Conservation (phyloP, 202 grass and related monocot genomes). For the Bolboschoenoplectus hybrid region DNA sequence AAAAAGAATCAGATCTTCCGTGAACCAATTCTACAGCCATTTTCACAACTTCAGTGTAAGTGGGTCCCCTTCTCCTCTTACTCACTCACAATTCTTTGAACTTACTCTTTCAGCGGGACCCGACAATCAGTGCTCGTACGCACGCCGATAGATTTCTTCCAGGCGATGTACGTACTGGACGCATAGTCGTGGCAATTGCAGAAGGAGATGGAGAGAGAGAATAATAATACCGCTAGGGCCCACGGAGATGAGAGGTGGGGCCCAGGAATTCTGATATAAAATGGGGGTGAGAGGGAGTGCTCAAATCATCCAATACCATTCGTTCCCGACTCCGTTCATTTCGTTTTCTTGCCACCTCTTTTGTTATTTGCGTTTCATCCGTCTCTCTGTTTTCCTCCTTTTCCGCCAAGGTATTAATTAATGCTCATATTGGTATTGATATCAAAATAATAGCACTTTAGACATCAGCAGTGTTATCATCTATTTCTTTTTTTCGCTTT, state of each 20-base stretch:
- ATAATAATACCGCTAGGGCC: not conserved
- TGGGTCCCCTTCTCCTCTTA: not conserved
- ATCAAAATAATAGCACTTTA: not conserved
- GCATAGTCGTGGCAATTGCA: no score
- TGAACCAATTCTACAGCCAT: not conserved
- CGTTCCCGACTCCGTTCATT: conserved; percentile 50
- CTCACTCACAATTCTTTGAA: not conserved
- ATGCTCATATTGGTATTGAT: not conserved
- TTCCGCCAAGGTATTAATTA: conserved; percentile 31
- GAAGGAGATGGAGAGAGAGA: not conserved
- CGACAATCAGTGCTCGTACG: not conserved
- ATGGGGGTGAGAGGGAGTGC: conserved; percentile 17
- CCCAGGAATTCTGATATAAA: conserved; percentile 62
- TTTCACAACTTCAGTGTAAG: not conserved
- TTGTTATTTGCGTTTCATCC: conserved; percentile 43
- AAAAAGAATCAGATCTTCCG: not conserved
- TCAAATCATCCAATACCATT: conserved; percentile 38
- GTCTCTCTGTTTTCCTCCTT: not conserved
- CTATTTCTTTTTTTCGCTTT: not conserved
- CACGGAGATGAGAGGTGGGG: not conserved
- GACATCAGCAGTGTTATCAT: not conserved
- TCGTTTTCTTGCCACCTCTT: conserved; percentile 38
- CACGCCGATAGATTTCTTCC: not conserved
- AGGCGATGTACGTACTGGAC: not conserved
- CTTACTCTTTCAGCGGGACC: not conserved